Evolutionary conservation across 1,284 basidiomycete species (phyloP).

Genomic region (Rhodotorula sp.): DNA sequence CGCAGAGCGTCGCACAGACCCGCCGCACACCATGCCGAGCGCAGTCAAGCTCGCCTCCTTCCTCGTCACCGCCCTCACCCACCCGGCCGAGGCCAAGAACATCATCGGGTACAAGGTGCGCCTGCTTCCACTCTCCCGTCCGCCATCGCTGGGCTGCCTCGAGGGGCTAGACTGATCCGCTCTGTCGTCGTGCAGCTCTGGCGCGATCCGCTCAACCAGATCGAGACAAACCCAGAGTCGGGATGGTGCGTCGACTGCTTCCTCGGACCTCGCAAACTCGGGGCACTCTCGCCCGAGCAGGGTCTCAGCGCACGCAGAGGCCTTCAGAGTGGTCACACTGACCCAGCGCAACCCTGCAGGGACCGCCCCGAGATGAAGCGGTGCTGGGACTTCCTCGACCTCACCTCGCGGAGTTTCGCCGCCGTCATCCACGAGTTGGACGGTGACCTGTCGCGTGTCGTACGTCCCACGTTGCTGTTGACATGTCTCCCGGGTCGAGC

Average conservation of each 20-base stretch:
- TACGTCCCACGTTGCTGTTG: conserved; percentile 55
- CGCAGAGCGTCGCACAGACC: not conserved
- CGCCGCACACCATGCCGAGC: conserved; percentile 12
- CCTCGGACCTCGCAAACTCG: too few species aligned
- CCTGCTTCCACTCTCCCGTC: not conserved
- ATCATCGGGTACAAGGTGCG: conserved; percentile 50
- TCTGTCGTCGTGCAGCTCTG: conserved; percentile 42
- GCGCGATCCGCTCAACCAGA: conserved; percentile 53
- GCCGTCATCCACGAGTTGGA: conserved; percentile 96
- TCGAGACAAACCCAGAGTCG: conserved; percentile 49
- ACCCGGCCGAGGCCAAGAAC: conserved; percentile 49
- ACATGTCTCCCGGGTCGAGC: too few species aligned
- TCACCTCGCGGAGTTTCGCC: conserved; percentile 85
- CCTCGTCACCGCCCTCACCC: conserved; percentile 20
- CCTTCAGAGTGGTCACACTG: not conserved
- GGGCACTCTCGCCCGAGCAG: too few species aligned
- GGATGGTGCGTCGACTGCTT: conserved; percentile 22
- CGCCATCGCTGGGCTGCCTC: fast-evolving
- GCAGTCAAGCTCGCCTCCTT: conserved; percentile 4
- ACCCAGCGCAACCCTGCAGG: conserved; percentile 49
- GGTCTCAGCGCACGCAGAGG: not conserved
- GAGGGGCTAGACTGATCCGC: not conserved
- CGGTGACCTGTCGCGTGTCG: conserved; percentile 87
- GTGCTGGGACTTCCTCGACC: conserved; percentile 88
- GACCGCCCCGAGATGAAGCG: conserved; percentile 78